phyloP scores from a whole-genome alignment of 2,329 filamentous ascomycete genomes.

The Nannizziopsis barbatae region DNA sequence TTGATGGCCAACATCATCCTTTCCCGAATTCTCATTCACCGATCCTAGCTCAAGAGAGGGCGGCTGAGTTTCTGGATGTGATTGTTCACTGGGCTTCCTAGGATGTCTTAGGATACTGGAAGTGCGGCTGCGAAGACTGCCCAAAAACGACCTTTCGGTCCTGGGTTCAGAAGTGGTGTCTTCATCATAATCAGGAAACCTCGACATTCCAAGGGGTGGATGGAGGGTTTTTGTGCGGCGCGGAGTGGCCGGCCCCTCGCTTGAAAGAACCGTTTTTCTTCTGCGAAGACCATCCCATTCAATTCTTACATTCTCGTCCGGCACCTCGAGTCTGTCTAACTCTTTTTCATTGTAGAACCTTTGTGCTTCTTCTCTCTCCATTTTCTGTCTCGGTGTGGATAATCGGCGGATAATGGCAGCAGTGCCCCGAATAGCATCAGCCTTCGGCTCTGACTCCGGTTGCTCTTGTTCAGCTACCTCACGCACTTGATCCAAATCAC shows the following conservation, averaged over 20 bases:
- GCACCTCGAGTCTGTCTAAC: constrained; percentile 58
- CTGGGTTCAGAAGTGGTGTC: constrained; percentile 31
- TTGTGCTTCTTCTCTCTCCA: constrained; percentile 68
- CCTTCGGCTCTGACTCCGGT: constrained; percentile 90
- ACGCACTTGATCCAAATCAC: constrained; percentile 87
- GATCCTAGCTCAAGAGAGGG: constrained; percentile 5
- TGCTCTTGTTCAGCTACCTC: constrained; percentile 93
- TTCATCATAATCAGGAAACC: constrained; percentile 57
- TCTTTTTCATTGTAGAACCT: constrained; percentile 68
- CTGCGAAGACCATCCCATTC: constrained; percentile 89
- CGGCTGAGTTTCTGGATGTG: not conserved
- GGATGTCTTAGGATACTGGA: constrained; percentile 21
- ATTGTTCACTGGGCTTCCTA: not conserved
- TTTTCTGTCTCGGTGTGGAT: constrained; percentile 61
- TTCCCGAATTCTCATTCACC: not conserved
- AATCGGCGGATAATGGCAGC: constrained; percentile 78
- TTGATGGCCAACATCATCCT: not conserved
- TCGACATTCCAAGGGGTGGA: constrained; percentile 78
- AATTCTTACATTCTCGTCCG: constrained; percentile 66
- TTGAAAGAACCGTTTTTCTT: constrained; percentile 48
- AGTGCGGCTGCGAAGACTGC: constrained; percentile 29
- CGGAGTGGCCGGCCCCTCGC: constrained; percentile 33
- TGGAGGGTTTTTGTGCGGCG: constrained; percentile 45
- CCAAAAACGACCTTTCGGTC: constrained; percentile 29
- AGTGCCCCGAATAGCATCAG: constrained; percentile 85